Conservation (phyloP, 2,329 filamentous ascomycete species). For the Arthroderma sp. region DNA sequence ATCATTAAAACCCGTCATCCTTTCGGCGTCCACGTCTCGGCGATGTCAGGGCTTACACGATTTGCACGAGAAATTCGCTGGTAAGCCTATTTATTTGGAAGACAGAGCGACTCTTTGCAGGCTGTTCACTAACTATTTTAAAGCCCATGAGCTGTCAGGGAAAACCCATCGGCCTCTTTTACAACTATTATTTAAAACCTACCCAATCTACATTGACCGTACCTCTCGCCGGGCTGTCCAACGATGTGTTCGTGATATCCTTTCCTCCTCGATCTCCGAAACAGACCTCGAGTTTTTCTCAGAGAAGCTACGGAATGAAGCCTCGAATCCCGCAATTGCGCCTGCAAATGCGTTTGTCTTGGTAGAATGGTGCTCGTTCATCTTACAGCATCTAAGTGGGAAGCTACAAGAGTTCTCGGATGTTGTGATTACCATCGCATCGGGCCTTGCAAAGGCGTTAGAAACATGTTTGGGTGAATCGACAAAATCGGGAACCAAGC, state of each 20-base stretch:
- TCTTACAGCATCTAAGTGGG: constrained; percentile 56
- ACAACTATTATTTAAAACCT: constrained; percentile 69
- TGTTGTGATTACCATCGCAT: constrained; percentile 46
- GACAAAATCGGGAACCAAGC: constrained; percentile 50
- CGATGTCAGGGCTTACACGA: constrained; percentile 29
- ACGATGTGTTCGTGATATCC: constrained; percentile 57
- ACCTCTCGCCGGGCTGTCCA: constrained; percentile 72
- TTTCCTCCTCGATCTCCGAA: constrained; percentile 45
- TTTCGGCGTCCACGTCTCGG: constrained; percentile 30
- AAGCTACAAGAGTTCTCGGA: constrained; percentile 52
- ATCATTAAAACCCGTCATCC: constrained; percentile 25
- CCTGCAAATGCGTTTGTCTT: constrained; percentile 73
- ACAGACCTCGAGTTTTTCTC: constrained; percentile 44
- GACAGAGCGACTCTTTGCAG: background rate
- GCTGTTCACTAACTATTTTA: constrained; percentile 9
- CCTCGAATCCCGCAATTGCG: constrained; percentile 63
- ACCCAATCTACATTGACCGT: constrained; percentile 76
- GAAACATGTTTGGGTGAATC: constrained; percentile 62
- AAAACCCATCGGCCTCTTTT: constrained; percentile 39
- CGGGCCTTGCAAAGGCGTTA: constrained; percentile 57
- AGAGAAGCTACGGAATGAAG: constrained; percentile 55
- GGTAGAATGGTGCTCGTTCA: constrained; percentile 73
- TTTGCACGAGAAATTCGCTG: constrained; percentile 31
- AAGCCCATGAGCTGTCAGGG: constrained; percentile 22
- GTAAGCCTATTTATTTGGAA: constrained; percentile 15